Base-by-base conservation (phyloP, 2,329 filamentous ascomycete species). In the Calonectria leucothoes region DNA sequence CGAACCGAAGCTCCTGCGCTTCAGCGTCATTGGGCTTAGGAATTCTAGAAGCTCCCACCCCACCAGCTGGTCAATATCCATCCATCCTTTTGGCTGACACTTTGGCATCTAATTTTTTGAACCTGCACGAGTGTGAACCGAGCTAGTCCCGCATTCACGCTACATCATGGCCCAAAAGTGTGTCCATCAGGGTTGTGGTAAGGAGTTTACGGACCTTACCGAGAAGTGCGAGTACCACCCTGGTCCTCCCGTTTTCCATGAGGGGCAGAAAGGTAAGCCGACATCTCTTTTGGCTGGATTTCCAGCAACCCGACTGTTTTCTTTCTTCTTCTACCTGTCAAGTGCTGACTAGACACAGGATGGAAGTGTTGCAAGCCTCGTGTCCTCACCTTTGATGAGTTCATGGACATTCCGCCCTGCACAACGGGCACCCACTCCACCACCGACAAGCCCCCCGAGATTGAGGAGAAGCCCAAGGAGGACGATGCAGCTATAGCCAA, bases 321-420 rank as follows among this genome's bases (percentile, higher is more conserved):
- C n/a, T n/a, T n/a, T n/a, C n/a, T 14, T 39, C 11, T 33, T 29
- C 27, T 6, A 39, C 51, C 52, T 57, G 59, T 15, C 14, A 49
- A 52, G 25, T 35, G 69, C 76, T 79, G 70, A 80, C 17, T 33
- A 35, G 31, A 20, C 20, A 15, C 81, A 98, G 96, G 97, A 82
- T 98, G 97, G 96, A 97, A 98, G 88, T 99, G 97, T 89, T 99
- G 97, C 91, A 98, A 98, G 87, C 94, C 96, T 71, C 94, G 97
- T 82, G 95, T 98, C 80, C 89, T 99, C 80, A 98, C 95, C 73
- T 99, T 99, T 84, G 97, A 99, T 86, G 97, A 99, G 87, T 99
- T 99, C 89, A 94, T 99, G 85, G 85, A 89, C 74, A 98, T 99
- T 80, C 89, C 94, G 64, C 96, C 97, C 45, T 99, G 97, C 89